Base-by-base conservation (phyloP, 495 filamentous ascomycete species). In the Clohesyomyces aquaticus region DNA sequence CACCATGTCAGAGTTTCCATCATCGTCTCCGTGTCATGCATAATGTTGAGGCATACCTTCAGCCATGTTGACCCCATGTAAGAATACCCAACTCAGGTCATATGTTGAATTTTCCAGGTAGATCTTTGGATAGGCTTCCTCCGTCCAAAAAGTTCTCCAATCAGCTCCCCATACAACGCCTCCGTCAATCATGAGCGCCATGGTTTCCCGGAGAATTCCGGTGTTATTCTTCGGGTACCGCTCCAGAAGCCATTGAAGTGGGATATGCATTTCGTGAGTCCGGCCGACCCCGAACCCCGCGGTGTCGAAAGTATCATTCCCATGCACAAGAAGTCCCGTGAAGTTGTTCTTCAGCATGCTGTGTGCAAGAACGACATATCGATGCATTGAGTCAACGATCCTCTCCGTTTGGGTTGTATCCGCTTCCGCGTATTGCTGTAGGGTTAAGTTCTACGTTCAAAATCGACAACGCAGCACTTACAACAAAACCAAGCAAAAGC, bases 401-500 rank as follows among this genome's bases (percentile, higher is more conserved):
- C 65, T 62, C 48, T 67, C 61, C 28, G 63, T 69, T 70, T 76
- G 72, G 14, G 70, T 72, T 41, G 69, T 51, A 53, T 82, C 76
- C 8, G 78, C 80, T 50, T 77, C 66, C 18, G 72, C 72, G 19
- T 81, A 73, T 55, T 81, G 25, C n/a, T n/a, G n/a, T n/a, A n/a
- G n/a, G n/a, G n/a, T n/a, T n/a, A n/a, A n/a, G n/a, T n/a, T n/a
- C n/a, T n/a, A n/a, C n/a, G n/a, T n/a, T n/a, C n/a, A n/a, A n/a
- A n/a, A n/a, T n/a, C n/a, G n/a, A n/a, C n/a, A n/a, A n/a, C n/a
- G n/a, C n/a, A n/a, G n/a, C n/a, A n/a, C n/a, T n/a, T n/a, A n/a
- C 4, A 76, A 81, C 27, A 84, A 56, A n/a, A 82, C 83, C 19
- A 86, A 73, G 48, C 82, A 77, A 14, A 85, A 71, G 32, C 80